phyloP scores from a whole-genome alignment of 257 asterid species.

The Solanum etuberosum region DNA sequence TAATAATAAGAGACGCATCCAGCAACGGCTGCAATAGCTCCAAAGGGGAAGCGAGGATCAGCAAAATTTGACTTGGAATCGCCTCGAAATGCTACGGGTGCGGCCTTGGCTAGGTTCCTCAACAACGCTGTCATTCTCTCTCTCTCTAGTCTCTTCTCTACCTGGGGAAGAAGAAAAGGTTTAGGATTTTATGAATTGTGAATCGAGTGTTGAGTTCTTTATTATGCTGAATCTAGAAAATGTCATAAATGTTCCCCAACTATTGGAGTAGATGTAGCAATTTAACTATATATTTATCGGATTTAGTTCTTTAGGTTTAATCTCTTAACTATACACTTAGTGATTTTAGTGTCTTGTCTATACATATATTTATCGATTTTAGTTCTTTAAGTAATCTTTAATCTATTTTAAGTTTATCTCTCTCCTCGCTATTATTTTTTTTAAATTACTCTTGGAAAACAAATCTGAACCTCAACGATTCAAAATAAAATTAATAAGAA shows the following conservation, averaged over 20 bases:
- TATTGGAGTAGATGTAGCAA: too few species aligned
- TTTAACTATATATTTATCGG: too few species aligned
- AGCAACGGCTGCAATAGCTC: conserved; percentile 70
- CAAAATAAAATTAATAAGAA: neutral
- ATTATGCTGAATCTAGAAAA: neutral
- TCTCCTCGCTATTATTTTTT: neutral
- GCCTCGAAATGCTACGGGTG: conserved; percentile 29
- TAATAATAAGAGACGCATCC: conserved; percentile 66
- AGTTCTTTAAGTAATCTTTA: too few species aligned
- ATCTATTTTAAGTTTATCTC: neutral
- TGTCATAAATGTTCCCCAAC: too few species aligned
- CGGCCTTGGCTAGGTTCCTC: conserved; percentile 41
- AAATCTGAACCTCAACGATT: neutral
- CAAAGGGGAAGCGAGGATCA: conserved; percentile 39
- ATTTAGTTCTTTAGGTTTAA: too few species aligned
- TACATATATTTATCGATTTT: too few species aligned
- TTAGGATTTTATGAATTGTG: neutral
- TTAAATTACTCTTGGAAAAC: too few species aligned
- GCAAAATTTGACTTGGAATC: conserved; percentile 23
- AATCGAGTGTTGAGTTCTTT: neutral
- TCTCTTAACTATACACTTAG: too few species aligned
- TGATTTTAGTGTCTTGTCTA: too few species aligned
- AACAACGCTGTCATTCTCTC: conserved; percentile 37
- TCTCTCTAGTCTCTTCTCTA: neutral
- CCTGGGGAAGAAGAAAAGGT: neutral